Conservation (phyloP, 768 basidiomycete species). For the Clitopilus hobsonii region DNA sequence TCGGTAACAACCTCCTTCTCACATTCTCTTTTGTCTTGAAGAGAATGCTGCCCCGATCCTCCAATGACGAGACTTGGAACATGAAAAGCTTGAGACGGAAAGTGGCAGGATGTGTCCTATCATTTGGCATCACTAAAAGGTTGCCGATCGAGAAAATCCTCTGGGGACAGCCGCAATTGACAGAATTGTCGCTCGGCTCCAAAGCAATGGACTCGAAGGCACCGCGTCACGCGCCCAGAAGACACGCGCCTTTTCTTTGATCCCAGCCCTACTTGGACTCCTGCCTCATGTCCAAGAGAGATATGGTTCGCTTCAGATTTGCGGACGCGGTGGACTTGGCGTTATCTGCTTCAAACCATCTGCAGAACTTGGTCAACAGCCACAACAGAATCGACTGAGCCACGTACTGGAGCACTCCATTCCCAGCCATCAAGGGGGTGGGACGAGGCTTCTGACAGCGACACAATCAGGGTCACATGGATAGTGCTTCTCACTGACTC, state of each 20-base stretch:
- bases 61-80: too few species aligned
- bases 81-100: too few species aligned
- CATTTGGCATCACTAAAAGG: neutral
- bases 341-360: too few species aligned
- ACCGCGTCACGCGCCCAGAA: neutral
- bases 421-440: too few species aligned
- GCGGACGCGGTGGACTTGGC: too few species aligned
- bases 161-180: neutral
- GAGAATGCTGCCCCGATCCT: too few species aligned
- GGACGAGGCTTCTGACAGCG: neutral
- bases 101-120: too few species aligned
- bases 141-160: neutral
- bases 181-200: neutral
- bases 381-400: too few species aligned
- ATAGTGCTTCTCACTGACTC: neutral
- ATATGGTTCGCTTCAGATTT: too few species aligned
- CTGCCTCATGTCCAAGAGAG: too few species aligned
- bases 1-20: neutral
- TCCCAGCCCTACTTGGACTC: neutral
- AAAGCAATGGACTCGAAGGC: neutral
- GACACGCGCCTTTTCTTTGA: neutral
- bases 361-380: too few species aligned
- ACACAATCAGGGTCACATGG: neutral
- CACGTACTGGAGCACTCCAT: neutral
- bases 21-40: too few species aligned